Percentiles rank a stretch among this genome's conserved stretches.
These are phyloP conservation scores for Tylopilus balloui DNA, from an alignment of 768 basidiomycete genomes.

Conservation along the genomic window DNA sequence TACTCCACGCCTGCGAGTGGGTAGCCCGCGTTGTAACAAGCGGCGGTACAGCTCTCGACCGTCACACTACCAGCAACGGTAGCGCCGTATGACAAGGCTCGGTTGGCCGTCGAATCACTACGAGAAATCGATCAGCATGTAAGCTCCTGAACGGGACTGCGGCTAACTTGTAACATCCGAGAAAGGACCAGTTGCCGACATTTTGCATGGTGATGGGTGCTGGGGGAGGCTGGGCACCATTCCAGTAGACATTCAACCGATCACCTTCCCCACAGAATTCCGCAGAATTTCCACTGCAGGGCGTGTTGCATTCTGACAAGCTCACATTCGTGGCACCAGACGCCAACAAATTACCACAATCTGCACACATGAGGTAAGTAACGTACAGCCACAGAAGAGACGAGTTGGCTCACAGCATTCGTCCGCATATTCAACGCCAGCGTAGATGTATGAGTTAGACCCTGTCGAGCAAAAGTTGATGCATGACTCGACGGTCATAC, in stretches of 20 bases:
- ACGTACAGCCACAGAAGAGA: neutral
- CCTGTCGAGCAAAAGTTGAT: slow-evolving; percentile 39
- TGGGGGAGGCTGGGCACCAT: slow-evolving; percentile 51
- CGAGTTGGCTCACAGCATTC: slow-evolving; percentile 52
- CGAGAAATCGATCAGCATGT: neutral
- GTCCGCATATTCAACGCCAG: slow-evolving; percentile 64
- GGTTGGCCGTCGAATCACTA: slow-evolving; percentile 34
- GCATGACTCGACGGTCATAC: slow-evolving; percentile 61
- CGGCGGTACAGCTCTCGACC: slow-evolving; percentile 45
- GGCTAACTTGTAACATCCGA: slow-evolving; percentile 73
- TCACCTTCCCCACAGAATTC: slow-evolving; percentile 60
- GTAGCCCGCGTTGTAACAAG: slow-evolving; percentile 42
- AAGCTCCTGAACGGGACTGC: neutral
- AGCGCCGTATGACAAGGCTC: slow-evolving; percentile 31
- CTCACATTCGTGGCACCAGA: slow-evolving; percentile 43
- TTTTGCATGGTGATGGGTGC: slow-evolving; percentile 48
- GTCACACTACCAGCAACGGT: slow-evolving; percentile 39
- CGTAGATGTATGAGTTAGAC: slow-evolving; percentile 46
- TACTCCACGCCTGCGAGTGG: slow-evolving; percentile 43
- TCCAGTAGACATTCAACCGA: slow-evolving; percentile 62
- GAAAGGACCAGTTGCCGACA: slow-evolving; percentile 60
- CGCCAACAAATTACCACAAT: slow-evolving; percentile 57
- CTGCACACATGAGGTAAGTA: slow-evolving; percentile 32
- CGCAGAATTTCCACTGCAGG: slow-evolving; percentile 53
- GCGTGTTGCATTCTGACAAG: slow-evolving; percentile 52